A percentile compares a stretch with the other conserved stretches of the same genome.
Conservation (phyloP, 2,329 filamentous ascomycete species). For the Monosporascus sp. region DNA sequence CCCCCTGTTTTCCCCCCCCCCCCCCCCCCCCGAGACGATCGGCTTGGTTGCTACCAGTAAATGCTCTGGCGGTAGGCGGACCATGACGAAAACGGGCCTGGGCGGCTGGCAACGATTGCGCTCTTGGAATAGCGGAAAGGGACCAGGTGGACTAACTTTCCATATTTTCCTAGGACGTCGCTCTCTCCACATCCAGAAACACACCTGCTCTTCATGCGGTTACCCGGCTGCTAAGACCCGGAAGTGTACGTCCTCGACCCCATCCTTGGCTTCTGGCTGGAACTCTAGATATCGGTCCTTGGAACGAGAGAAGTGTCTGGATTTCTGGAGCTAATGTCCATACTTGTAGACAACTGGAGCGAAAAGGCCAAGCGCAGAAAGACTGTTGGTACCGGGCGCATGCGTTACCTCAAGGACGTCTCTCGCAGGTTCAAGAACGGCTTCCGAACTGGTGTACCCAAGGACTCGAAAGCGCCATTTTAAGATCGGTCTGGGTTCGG, state of each 20-base stretch:
- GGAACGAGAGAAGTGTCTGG: neutral
- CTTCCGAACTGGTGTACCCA: conserved; percentile 86
- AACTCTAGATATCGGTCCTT: neutral
- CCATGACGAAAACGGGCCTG: too few relatives aligned
- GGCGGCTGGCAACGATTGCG: neutral
- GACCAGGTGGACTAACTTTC: conserved; percentile 17
- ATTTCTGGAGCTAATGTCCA: conserved; percentile 4
- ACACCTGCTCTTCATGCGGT: conserved; percentile 91
- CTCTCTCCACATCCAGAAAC: conserved; percentile 99
- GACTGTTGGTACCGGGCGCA: conserved; percentile 95
- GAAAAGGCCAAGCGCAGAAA: conserved; percentile 99
- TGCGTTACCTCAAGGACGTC: conserved; percentile 90
- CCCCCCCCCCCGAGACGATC: conserved; percentile 2
- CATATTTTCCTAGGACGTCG: conserved; percentile 63
- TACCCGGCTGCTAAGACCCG: conserved; percentile 96
- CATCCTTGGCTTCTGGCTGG: neutral
- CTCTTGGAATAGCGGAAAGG: conserved; percentile 2
- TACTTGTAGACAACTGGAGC: conserved; percentile 85
- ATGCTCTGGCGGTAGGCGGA: too few relatives aligned
- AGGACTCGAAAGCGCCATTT: conserved; percentile 59
- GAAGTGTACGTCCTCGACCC: conserved; percentile 74
- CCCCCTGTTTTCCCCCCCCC: too few relatives aligned
- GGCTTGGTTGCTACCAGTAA: neutral
- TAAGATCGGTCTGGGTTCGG: conserved; percentile 23
- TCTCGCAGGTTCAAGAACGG: conserved; percentile 95